These are phyloP conservation scores for Rhizophora mangle DNA, from an alignment of 345 rosid genomes.

Conservation along the genomic window DNA sequence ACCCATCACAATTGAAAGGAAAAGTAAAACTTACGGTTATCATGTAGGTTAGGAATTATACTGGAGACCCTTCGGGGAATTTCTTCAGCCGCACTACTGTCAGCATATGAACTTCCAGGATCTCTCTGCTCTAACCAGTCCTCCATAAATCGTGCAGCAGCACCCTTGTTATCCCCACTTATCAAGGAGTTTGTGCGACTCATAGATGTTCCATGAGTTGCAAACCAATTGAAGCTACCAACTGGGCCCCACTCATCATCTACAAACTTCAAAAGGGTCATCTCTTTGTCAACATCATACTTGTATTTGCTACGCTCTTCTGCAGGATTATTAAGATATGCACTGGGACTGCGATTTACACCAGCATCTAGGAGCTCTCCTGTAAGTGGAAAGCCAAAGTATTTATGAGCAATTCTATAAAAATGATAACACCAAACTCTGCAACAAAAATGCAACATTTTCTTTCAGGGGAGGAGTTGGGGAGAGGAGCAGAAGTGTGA, in stretches of 20 bases:
- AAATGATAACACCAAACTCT: neutral
- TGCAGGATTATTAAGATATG: conserved; percentile 81
- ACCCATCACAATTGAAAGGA: neutral
- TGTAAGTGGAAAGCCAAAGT: conserved; percentile 28
- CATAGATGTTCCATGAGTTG: conserved; percentile 98
- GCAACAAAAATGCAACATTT: no score
- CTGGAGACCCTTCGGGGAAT: conserved; percentile 69
- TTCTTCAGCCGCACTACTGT: conserved; percentile 36
- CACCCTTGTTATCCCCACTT: conserved; percentile 98
- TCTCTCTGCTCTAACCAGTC: conserved; percentile 69
- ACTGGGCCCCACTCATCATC: conserved; percentile 82
- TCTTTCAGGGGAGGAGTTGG: no score
- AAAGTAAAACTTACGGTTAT: conserved; percentile 40
- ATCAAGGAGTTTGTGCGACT: conserved; percentile 86
- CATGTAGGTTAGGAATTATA: conserved; percentile 40
- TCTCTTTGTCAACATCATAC: conserved; percentile 79
- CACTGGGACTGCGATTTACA: conserved; percentile 93
- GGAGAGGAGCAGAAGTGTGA: no score
- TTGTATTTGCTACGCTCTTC: conserved; percentile 69
- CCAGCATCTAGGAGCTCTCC: conserved; percentile 92
- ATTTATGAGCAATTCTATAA: neutral
- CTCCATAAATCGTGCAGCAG: conserved; percentile 93
- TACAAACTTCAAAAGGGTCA: conserved; percentile 94
- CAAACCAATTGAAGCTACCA: conserved; percentile 96
- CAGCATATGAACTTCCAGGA: conserved; percentile 27